A percentile compares a stretch with the other conserved stretches of the same genome.
phyloP scores from a whole-genome alignment of 106 monocot species.

The Phalaenopsis equestris region DNA sequence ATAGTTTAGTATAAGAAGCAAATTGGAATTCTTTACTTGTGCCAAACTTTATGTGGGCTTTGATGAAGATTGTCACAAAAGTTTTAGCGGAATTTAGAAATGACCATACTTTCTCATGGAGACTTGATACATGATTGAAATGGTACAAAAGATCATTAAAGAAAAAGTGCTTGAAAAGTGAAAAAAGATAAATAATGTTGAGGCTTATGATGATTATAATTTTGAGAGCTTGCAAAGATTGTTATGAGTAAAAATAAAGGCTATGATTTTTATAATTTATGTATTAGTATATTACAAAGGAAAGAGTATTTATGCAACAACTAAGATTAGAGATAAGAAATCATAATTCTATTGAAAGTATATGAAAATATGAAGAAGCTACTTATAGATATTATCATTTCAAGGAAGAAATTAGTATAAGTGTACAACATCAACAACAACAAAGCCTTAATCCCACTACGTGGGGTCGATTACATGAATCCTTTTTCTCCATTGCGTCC shows the following conservation, averaged over 20 bases:
- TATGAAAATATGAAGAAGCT: background rate
- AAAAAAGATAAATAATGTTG: background rate
- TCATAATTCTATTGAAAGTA: background rate
- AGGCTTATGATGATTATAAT: background rate
- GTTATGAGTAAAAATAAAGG: background rate
- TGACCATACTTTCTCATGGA: no score
- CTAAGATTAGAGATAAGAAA: no score
- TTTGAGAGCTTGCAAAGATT: background rate
- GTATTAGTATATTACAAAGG: background rate
- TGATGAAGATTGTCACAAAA: no score
- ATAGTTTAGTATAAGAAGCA: no score
- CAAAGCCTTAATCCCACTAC: no score
- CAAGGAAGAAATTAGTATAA: background rate
- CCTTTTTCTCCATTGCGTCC: no score
- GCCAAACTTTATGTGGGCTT: no score
- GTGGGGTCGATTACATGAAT: no score
- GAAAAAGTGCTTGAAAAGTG: background rate
- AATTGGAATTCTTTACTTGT: no score
- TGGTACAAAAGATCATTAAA: background rate
- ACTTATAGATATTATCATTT: background rate
- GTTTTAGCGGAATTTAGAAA: no score
- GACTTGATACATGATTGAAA: background rate
- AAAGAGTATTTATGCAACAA: background rate
- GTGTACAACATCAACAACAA: no score
- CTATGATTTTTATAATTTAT: background rate